A percentile compares a stretch with the other conserved stretches of the same genome.
Evolutionary conservation across 164 flowering plant genomes (phyloP).

Genomic region (Chimonanthus praecox): DNA sequence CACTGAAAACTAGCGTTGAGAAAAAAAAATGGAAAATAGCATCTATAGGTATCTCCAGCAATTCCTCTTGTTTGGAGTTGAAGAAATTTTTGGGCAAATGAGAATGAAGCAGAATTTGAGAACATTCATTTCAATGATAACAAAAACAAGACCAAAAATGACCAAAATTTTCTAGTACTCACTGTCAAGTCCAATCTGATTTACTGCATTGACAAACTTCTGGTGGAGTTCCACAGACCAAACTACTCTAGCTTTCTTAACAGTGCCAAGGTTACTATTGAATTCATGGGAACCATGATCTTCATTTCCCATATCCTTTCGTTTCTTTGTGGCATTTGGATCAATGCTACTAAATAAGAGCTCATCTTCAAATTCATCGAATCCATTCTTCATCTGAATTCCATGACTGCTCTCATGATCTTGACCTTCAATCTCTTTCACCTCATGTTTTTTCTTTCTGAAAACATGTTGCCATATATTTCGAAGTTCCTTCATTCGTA

Average conservation of each 20-base stretch:
- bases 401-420: slow-evolving; percentile 41
- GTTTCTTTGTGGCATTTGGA: slow-evolving; percentile 39
- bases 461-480: slow-evolving; percentile 98
- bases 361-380: slow-evolving; percentile 42
- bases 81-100: neutral
- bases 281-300: slow-evolving; percentile 52
- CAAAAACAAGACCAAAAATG: neutral
- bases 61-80: neutral
- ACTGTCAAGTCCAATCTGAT: slow-evolving; percentile 94
- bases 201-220: slow-evolving; percentile 85
- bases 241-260: slow-evolving; percentile 85
- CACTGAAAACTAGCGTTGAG: neutral
- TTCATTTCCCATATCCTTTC: slow-evolving; percentile 60
- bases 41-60: neutral
- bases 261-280: slow-evolving; percentile 42
- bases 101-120: neutral
- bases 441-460: slow-evolving; percentile 79
- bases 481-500: slow-evolving; percentile 91
- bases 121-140: neutral
- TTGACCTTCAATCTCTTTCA: slow-evolving; percentile 56
- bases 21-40: too few relatives aligned
- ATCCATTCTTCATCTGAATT: slow-evolving; percentile 34
- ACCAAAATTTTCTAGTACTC: slow-evolving; percentile 24
- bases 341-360: slow-evolving; percentile 43
- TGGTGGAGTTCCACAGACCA: slow-evolving; percentile 96